Conservation (phyloP, 805 yeast species). For the Maudiozyma pseudohumilis region DNA sequence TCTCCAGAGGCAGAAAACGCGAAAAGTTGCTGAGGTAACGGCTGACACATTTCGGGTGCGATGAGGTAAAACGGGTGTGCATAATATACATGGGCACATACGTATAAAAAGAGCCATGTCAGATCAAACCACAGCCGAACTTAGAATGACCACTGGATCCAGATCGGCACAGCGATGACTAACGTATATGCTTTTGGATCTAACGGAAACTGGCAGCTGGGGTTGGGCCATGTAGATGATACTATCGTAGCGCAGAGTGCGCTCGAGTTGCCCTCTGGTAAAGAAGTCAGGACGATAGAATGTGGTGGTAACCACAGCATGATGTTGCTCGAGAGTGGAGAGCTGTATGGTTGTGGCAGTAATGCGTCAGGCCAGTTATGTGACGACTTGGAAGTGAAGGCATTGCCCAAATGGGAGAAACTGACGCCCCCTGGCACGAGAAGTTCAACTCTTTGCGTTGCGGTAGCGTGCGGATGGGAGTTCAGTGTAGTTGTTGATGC, state of each 20-base stretch:
- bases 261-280: slow-evolving; percentile 4
- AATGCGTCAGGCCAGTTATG: slow-evolving; percentile 43
- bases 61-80: no score
- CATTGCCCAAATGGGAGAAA: slow-evolving; percentile 12
- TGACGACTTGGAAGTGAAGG: background rate
- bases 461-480: slow-evolving; percentile 78
- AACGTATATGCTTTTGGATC: slow-evolving; percentile 59
- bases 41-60: no score
- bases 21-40: no score
- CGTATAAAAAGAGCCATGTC: no score
- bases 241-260: slow-evolving; percentile 23
- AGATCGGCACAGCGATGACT: slow-evolving; percentile 2
- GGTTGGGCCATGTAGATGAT: slow-evolving; percentile 42
- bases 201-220: slow-evolving; percentile 78
- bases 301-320: slow-evolving; percentile 89
- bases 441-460: no score
- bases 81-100: no score
- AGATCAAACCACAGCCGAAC: no score
- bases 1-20: no score
- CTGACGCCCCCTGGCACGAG: slow-evolving; percentile 23
- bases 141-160: background rate
- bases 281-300: slow-evolving; percentile 36
- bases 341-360: slow-evolving; percentile 49
- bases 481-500: slow-evolving; percentile 43
- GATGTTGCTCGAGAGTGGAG: slow-evolving; percentile 44